Base-by-base conservation (phyloP, 2,329 filamentous ascomycete genomes). In the Pezicula neosporulosa region DNA sequence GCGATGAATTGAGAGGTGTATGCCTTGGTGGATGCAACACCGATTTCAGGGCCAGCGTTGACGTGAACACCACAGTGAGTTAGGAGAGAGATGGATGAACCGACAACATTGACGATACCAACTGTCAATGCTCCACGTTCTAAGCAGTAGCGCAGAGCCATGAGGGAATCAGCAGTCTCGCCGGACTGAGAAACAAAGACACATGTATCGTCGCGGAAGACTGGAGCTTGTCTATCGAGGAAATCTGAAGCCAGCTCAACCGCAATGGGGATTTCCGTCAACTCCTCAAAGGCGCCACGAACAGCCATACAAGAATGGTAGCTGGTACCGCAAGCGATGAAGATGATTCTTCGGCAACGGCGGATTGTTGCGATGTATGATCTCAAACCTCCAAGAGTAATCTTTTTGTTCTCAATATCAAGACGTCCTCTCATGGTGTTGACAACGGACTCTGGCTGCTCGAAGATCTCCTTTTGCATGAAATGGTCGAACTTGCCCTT, bases 391-490 rank as follows among this genome's bases (percentile, higher is more conserved):
- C 94, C 94, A 24, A 99, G 85, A 9, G 93, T 97, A 64, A 99
- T 92, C 52, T 85, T 89, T 82, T 95, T 96, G 80, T 97, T 96
- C 65, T 85, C 87, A 54, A 88, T 80, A 72, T 99, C 94, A 65
- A 99, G 80, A 77, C 94, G 94, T 75, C 94, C 94, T 85, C 94
- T 90, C 94, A 99, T 99, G 61, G 94, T 97, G 83, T 99, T 99
- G 78, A 99, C 86, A 56, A 99, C 90, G 13, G 94, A 99, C 77
- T 99, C 94, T 68, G 94, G 94, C 80, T 99, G 94, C 81, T 99
- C 94, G 72, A 99, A 99, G 68, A 99, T 99, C 74, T 99, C 94
- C 85, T 99, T 99, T 73, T 99, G 94, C 94, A 99, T 99, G 81
- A 97, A 99, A 78, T 99, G 94, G 73, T 99, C 94, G 75, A 97